phyloP scores from a whole-genome alignment of 345 rosid species.

The Microcos paniculata region DNA sequence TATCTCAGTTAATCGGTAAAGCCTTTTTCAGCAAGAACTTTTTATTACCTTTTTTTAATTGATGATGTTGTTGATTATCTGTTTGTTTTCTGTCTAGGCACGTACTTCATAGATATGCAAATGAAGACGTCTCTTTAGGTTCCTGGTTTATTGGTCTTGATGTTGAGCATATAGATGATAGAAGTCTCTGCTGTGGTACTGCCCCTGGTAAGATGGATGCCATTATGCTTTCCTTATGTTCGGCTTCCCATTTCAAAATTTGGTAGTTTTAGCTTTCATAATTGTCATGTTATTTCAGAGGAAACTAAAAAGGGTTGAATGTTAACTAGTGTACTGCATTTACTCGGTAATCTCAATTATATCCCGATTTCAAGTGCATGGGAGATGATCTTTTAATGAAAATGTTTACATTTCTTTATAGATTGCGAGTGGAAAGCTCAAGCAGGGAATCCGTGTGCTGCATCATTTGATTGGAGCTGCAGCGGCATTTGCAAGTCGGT shows the following conservation, averaged over 20 bases:
- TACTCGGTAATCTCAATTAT: neutral
- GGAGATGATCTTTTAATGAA: neutral
- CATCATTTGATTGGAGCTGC: constrained; percentile 82
- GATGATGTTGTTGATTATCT: constrained; percentile 7
- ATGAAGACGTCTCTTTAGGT: constrained; percentile 94
- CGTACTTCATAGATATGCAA: constrained; percentile 85
- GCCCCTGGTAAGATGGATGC: constrained; percentile 62
- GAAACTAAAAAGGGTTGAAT: neutral
- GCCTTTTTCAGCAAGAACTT: neutral
- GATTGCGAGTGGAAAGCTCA: constrained; percentile 87
- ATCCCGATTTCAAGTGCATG: neutral
- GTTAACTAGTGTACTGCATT: neutral
- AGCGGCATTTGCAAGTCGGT: constrained; percentile 75
- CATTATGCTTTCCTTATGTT: neutral
- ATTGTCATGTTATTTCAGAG: neutral
- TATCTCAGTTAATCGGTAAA: constrained; percentile 75
- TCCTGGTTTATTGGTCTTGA: constrained; percentile 99
- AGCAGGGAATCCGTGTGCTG: constrained; percentile 77
- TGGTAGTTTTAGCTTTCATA: neutral
- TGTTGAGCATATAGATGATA: constrained; percentile 86
- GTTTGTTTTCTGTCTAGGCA: constrained; percentile 39
- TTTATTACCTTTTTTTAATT: neutral
- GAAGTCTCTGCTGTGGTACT: constrained; percentile 94
- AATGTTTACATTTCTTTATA: constrained; percentile 13
- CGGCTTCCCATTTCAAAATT: neutral